Percentiles rank a stretch among this genome's conserved stretches.
These are phyloP conservation scores for Ogataea saltuana DNA, from an alignment of 805 yeast species.

Conservation along the genomic window DNA sequence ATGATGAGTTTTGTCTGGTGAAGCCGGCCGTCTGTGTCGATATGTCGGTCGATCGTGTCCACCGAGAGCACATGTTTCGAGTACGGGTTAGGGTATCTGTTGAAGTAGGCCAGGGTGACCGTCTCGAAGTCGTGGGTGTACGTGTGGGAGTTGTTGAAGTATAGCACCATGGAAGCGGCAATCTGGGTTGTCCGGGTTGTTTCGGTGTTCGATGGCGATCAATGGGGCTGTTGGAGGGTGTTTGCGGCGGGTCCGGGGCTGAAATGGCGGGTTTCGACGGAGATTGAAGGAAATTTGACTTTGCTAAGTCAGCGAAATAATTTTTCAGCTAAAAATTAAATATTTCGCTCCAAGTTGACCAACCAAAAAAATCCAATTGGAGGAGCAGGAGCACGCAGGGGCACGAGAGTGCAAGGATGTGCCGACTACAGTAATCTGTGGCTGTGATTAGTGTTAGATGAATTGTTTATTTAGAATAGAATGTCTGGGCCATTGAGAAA, in stretches of 20 bases:
- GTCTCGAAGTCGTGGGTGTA: slow-evolving; percentile 68
- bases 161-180: slow-evolving; percentile 81
- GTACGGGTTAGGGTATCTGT: slow-evolving; percentile 76
- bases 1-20: slow-evolving; percentile 71
- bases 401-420: too few species aligned
- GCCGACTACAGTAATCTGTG: too few species aligned
- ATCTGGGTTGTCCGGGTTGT: slow-evolving; percentile 2
- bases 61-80: slow-evolving; percentile 81
- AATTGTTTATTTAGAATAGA: too few species aligned
- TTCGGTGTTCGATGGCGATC: neutral
- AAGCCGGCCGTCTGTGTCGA: slow-evolving; percentile 64
- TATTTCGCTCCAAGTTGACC: too few species aligned
- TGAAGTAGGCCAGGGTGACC: slow-evolving; percentile 74
- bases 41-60: slow-evolving; percentile 66
- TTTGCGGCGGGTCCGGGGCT: too few species aligned
- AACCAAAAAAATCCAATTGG: neutral
- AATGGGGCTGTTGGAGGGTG: too few species aligned
- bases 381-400: too few species aligned
- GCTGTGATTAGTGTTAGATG: too few species aligned
- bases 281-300: neutral
- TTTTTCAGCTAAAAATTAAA: too few species aligned
- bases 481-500: too few species aligned
- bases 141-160: slow-evolving; percentile 55
- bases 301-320: too few species aligned
- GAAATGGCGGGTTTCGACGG: too few species aligned